Conservation (phyloP, 148 eudicot species). For the Rhododendron williamsianum region DNA sequence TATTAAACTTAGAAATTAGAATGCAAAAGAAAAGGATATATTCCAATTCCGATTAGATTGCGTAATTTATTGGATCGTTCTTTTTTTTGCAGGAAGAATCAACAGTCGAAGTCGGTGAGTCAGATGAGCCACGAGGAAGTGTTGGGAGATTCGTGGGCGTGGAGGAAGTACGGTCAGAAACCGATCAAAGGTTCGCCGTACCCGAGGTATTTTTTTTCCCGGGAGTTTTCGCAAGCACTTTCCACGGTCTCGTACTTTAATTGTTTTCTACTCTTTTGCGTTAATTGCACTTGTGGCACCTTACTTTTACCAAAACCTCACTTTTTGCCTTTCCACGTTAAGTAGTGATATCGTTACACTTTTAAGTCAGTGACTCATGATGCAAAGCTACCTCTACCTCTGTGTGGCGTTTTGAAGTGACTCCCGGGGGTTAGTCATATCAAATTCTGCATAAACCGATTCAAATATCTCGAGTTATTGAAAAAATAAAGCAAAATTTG, state of each 20-base stretch:
- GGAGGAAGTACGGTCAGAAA: slow-evolving; percentile 92
- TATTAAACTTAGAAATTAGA: not conserved
- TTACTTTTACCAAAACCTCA: not conserved
- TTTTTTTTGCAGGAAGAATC: slow-evolving; percentile 33
- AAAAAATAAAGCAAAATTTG: not conserved
- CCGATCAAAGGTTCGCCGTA: slow-evolving; percentile 86
- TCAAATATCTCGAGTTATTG: not conserved
- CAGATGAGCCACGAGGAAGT: slow-evolving; percentile 46
- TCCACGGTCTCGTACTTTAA: not conserved
- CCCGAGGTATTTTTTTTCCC: slow-evolving; percentile 55
- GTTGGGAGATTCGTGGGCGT: slow-evolving; percentile 59
- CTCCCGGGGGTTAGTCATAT: not conserved
- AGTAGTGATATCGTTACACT: not conserved
- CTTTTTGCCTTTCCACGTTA: not conserved
- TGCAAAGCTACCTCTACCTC: not conserved
- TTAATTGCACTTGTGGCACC: not conserved
- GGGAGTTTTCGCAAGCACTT: not conserved
- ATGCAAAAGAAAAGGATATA: not conserved
- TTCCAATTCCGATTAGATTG: not conserved
- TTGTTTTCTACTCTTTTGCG: not conserved
- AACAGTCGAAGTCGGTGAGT: slow-evolving; percentile 34
- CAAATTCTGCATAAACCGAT: not conserved
- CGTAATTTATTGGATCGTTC: not conserved
- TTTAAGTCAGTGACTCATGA: not conserved
- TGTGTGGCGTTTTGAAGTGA: not conserved